These are phyloP conservation scores for Trichoderma gracile DNA, from an alignment of 2,329 filamentous ascomycete species.

Conservation along the genomic window DNA sequence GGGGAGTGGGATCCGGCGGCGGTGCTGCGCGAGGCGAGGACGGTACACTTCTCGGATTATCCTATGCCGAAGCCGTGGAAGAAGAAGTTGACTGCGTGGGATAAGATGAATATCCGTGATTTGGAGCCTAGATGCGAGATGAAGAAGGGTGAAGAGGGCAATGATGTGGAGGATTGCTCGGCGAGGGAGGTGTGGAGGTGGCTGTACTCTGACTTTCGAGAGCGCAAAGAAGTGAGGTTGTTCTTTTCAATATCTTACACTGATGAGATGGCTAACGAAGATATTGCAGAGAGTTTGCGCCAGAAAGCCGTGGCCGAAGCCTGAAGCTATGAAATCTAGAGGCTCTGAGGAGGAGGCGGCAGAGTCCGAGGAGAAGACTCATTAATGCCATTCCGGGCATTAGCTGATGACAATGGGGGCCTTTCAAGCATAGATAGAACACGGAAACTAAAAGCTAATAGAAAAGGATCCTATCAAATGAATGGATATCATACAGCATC, in stretches of 20 bases:
- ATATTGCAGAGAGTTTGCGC: not conserved
- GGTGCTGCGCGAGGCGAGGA: conserved; percentile 49
- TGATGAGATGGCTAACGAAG: not conserved
- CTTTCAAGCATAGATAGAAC: no score
- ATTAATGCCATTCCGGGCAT: not conserved
- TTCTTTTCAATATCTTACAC: no score
- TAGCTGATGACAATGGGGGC: no score
- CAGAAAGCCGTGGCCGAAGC: not conserved
- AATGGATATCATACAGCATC: no score
- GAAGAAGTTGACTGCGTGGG: conserved; percentile 8
- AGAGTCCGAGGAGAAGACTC: not conserved
- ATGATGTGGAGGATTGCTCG: conserved; percentile 22
- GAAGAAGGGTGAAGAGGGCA: not conserved
- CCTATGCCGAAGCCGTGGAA: conserved; percentile 30
- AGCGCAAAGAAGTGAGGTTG: conserved; percentile 21
- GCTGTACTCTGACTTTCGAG: conserved; percentile 28
- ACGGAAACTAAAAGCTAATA: no score
- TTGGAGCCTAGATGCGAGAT: conserved; percentile 9
- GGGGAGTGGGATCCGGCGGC: conserved; percentile 59
- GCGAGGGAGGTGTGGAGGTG: conserved; percentile 25
- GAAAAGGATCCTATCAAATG: not conserved
- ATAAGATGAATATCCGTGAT: conserved; percentile 1
- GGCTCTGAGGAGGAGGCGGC: not conserved
- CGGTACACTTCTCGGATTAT: conserved; percentile 29
- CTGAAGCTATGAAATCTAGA: not conserved